Percentiles rank a stretch among this genome's conserved stretches.
Conservation (phyloP, 305 asterid species). For the Euphrasia arctica region DNA sequence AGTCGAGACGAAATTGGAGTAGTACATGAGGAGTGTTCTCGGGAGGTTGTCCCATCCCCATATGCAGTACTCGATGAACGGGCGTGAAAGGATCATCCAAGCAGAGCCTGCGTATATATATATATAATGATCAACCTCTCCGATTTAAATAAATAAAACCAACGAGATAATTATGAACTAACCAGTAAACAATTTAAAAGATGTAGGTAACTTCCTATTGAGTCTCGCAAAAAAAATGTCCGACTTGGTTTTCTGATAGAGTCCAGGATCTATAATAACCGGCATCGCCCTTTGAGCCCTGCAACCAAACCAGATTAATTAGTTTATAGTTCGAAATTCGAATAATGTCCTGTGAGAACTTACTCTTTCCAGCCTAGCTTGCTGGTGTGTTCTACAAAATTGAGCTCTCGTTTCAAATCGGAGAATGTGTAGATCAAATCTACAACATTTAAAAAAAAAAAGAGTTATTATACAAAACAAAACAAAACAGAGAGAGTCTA, state of each 20-base stretch:
- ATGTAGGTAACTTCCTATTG: conserved; percentile 57
- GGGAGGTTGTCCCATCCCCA: conserved; percentile 99
- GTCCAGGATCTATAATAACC: conserved; percentile 74
- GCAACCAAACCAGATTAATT: conserved; percentile 30
- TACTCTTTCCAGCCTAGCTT: conserved; percentile 77
- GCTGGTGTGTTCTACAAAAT: conserved; percentile 74
- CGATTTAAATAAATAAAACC: no score
- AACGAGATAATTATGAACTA: no score
- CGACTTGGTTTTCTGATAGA: conserved; percentile 56
- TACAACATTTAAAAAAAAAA: no score
- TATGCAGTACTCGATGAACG: conserved; percentile 74
- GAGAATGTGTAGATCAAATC: conserved; percentile 68
- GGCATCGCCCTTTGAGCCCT: conserved; percentile 76
- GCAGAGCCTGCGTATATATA: conserved; percentile 69
- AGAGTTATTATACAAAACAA: background rate
- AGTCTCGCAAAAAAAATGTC: conserved; percentile 57
- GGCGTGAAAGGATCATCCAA: conserved; percentile 87
- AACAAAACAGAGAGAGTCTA: background rate
- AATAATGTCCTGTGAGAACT: conserved; percentile 27
- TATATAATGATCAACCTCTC: no score
- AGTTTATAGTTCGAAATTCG: background rate
- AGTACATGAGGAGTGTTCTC: conserved; percentile 90
- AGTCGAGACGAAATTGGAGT: conserved; percentile 84
- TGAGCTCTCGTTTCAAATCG: conserved; percentile 50
- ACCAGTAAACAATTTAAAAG: conserved; percentile 71